A percentile compares a stretch with the other conserved stretches of the same genome.
Evolutionary conservation across 106 monocot genomes (phyloP).

Genomic region (Gastrodia elata): DNA sequence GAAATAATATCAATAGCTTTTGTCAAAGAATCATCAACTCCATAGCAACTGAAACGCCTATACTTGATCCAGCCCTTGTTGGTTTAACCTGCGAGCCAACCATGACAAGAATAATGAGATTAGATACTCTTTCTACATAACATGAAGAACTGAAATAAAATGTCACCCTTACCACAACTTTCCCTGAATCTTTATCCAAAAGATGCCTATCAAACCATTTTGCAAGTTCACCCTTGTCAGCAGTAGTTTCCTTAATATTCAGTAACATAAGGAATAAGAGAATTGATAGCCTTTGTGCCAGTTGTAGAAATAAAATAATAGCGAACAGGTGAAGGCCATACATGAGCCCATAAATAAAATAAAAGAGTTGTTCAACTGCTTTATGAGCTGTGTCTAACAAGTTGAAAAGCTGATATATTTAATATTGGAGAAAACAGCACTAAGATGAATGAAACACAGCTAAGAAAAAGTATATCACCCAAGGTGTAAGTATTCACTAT

Average conservation of each 20-base stretch:
- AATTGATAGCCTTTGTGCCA: not conserved
- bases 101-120: constrained; percentile 10
- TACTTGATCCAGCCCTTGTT: constrained; percentile 80
- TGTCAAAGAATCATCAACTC: constrained; percentile 60
- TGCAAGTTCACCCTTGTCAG: constrained; percentile 30
- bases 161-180: constrained; percentile 63
- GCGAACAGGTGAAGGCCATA: not conserved
- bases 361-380: not conserved
- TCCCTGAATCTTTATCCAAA: constrained; percentile 49
- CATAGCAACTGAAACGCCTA: constrained; percentile 82
- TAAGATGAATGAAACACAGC: constrained; percentile 1
- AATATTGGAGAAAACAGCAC: not conserved
- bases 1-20: constrained; percentile 67
- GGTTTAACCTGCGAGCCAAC: constrained; percentile 61
- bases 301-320: not conserved
- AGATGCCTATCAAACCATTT: constrained; percentile 57
- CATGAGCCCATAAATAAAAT: not conserved
- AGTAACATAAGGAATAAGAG: not conserved
- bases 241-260: constrained; percentile 20
- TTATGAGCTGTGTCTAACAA: not conserved
- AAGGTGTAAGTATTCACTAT: not conserved
- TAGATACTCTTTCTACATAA: not conserved
- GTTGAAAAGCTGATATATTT: not conserved
- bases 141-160: constrained; percentile 5
- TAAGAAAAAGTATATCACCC: not conserved